Base-by-base conservation (phyloP, 2,329 filamentous ascomycete genomes). In the Penicillium sclerotigenum region DNA sequence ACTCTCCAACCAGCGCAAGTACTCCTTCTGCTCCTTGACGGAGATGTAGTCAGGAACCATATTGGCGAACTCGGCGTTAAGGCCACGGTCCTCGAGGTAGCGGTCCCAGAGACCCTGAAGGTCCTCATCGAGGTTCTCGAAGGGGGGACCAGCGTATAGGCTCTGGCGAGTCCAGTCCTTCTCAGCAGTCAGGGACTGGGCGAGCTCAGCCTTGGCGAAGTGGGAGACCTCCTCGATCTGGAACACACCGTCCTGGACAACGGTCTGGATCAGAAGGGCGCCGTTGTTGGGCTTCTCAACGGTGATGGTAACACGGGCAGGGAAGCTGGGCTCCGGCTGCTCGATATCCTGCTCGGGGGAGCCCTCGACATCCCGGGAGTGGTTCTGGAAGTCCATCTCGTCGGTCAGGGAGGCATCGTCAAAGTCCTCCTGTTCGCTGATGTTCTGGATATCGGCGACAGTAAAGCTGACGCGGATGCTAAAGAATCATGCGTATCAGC, bases 11-110 rank as follows among this genome's bases (percentile, higher is more conserved):
- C 95, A 99, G 64, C 83, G 80, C 59, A 95, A 80, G 77, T 99
- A 99, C 83, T 99, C 94, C 79, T 87, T 89, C 85, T 97, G 93
- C 85, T 99, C 94, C 87, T 99, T 99, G 78, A 89, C 85, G 73
- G 97, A 91, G 71, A 97, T 92, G 79, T 96, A 99, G 75, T 97
- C 92, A 36, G 92, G 91, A 42, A 96, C 87, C 76, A 97, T 97
- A 65, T 92, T 79, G 52, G 92, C 93, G 67, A 99, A 83, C 57
- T 87, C 84, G 67, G 88, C 87, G 70, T 93, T 91, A 77, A 99
- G 85, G 62, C 93, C 94, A 67, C 94, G 86, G 83, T 97, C 94
- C 76, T 96, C 91, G 61, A 99, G 84, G 80, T 93, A 99, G 67
- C 88, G 86, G 83, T 97, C 93, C 73, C 97, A 82, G 67, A 96